Percentiles rank a stretch among this genome's conserved stretches.
Conservation (phyloP, 176 grass and related monocot genomes). For the Carex scoparia region DNA sequence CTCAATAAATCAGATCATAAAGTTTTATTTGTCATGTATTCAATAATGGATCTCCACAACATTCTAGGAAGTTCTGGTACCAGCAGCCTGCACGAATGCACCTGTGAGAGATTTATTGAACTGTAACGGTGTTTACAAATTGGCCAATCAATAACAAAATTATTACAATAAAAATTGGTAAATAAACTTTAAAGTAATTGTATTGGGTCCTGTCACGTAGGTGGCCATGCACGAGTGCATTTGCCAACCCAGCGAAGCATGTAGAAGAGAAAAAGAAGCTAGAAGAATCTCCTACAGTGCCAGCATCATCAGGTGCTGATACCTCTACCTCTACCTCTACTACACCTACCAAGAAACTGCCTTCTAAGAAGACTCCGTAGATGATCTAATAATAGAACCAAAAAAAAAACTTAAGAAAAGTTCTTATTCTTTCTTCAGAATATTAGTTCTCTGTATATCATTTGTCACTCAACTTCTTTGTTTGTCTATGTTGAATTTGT, state of each 20-base stretch:
- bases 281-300: slow-evolving; percentile 31
- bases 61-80: not conserved
- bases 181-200: not conserved
- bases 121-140: not conserved
- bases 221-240: slow-evolving; percentile 65
- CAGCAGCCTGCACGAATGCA: not conserved
- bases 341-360: slow-evolving; percentile 46
- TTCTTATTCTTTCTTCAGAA: slow-evolving; percentile 2
- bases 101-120: not conserved
- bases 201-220: slow-evolving; percentile 19
- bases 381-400: not conserved
- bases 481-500: slow-evolving; percentile 2
- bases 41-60: not conserved
- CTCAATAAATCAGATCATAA: not conserved
- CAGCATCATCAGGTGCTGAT: slow-evolving; percentile 35
- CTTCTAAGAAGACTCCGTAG: slow-evolving; percentile 48
- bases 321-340: slow-evolving; percentile 33
- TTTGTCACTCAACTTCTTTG: not conserved
- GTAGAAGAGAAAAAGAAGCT: slow-evolving; percentile 34
- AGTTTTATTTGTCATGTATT: not conserved
- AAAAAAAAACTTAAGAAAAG: not conserved
- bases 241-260: slow-evolving; percentile 35
- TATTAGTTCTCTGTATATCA: slow-evolving; percentile 1
- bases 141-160: slow-evolving; percentile 1
- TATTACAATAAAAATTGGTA: not conserved